Percentiles rank a stretch among this genome's conserved stretches.
These are phyloP conservation scores for Rhodotorula taiwanensis DNA, from an alignment of 768 basidiomycete species.

Conservation along the genomic window DNA sequence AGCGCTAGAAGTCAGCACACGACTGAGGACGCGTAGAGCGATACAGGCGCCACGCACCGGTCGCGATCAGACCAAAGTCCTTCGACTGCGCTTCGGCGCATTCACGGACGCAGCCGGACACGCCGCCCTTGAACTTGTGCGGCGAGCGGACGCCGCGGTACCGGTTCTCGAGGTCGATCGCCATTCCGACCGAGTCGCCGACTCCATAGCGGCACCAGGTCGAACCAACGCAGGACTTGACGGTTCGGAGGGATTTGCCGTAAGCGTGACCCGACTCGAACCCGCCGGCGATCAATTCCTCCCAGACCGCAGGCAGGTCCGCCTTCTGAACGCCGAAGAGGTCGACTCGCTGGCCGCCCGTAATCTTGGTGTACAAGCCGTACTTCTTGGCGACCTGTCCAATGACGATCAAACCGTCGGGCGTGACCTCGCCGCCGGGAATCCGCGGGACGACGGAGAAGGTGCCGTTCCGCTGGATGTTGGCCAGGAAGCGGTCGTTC, in stretches of 20 bases:
- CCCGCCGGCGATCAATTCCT: conserved; percentile 56
- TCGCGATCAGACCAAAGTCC: conserved; percentile 67
- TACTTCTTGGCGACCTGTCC: conserved; percentile 64
- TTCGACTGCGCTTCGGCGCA: conserved; percentile 65
- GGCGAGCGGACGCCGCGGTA: conserved; percentile 59
- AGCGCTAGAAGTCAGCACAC: background rate
- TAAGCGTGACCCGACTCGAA: conserved; percentile 74
- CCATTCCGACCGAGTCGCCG: conserved; percentile 68
- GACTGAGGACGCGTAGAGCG: no score
- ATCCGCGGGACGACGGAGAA: conserved; percentile 68
- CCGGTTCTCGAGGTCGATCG: conserved; percentile 63
- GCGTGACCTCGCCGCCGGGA: conserved; percentile 63
- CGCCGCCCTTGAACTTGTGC: conserved; percentile 72
- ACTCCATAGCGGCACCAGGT: conserved; percentile 57
- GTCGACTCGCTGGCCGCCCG: conserved; percentile 57
- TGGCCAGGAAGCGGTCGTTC: conserved; percentile 51
- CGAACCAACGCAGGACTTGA: conserved; percentile 71
- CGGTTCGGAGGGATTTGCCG: conserved; percentile 62
- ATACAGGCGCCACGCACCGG: no score
- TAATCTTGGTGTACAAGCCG: conserved; percentile 57
- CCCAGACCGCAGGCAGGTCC: conserved; percentile 64
- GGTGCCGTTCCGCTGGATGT: conserved; percentile 48
- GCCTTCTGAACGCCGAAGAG: conserved; percentile 65
- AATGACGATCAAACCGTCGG: conserved; percentile 60
- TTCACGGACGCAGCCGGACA: conserved; percentile 66